Evolutionary conservation across 2,329 filamentous ascomycete species (phyloP).

Genomic region (Colletotrichum magnum): DNA sequence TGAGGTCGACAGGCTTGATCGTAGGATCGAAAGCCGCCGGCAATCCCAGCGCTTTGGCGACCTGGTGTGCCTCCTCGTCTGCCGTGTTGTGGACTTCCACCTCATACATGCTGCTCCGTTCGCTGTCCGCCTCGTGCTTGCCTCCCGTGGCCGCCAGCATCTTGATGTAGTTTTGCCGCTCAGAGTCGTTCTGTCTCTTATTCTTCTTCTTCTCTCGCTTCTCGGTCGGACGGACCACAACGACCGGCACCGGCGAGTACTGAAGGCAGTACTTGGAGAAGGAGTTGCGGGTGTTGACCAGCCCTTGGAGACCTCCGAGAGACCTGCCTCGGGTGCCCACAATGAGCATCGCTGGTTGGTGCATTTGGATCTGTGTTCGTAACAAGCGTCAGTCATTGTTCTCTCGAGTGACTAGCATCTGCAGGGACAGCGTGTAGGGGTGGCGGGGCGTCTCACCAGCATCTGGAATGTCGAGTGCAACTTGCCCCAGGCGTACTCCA

Average conservation of each 20-base stretch:
- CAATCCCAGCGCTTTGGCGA: conserved; percentile 74
- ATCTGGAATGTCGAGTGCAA: conserved; percentile 92
- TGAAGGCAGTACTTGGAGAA: conserved; percentile 96
- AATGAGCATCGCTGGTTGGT: conserved; percentile 91
- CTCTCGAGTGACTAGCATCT: neutral
- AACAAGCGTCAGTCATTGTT: neutral
- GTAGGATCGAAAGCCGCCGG: conserved; percentile 75
- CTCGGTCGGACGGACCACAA: conserved; percentile 88
- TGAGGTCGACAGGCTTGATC: conserved; percentile 67
- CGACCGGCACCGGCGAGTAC: conserved; percentile 92
- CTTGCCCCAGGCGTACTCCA: conserved; percentile 92
- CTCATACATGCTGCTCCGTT: conserved; percentile 66
- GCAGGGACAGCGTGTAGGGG: neutral
- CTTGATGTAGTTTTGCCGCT: conserved; percentile 80
- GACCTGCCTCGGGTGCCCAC: conserved; percentile 90
- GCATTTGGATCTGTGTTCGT: conserved; percentile 84
- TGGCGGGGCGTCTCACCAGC: conserved; percentile 72
- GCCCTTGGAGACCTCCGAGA: conserved; percentile 86
- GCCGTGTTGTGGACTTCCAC: conserved; percentile 68
- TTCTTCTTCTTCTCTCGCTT: conserved; percentile 92
- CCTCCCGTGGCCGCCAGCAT: conserved; percentile 78
- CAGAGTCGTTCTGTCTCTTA: conserved; percentile 84
- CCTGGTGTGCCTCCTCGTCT: conserved; percentile 75
- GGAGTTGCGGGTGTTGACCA: conserved; percentile 83
- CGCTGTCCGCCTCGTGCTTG: conserved; percentile 71